Evolutionary conservation across 2,329 filamentous ascomycete genomes (phyloP).

Genomic region (Arthrobotrys conoides): DNA sequence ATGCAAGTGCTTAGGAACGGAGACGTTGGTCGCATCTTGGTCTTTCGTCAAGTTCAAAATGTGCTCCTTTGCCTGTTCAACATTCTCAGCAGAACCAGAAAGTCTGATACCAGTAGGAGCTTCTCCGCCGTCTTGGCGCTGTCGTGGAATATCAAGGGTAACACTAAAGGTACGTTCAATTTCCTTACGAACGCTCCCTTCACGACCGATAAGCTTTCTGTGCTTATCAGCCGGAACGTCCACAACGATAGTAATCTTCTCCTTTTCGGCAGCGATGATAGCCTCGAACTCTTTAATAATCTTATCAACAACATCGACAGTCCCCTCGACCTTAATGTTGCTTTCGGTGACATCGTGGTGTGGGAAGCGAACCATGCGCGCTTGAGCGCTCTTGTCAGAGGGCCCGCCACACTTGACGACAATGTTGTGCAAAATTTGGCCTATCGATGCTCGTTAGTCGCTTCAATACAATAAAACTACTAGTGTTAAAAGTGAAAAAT

Average conservation of each 20-base stretch:
- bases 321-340: slow-evolving; percentile 89
- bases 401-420: slow-evolving; percentile 90
- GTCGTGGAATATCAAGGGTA: slow-evolving; percentile 89
- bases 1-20: slow-evolving; percentile 85
- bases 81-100: slow-evolving; percentile 81
- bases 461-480: neutral
- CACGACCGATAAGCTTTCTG: slow-evolving; percentile 88
- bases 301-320: slow-evolving; percentile 85
- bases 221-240: slow-evolving; percentile 93
- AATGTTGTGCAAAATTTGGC: slow-evolving; percentile 81
- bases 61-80: slow-evolving; percentile 88
- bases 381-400: slow-evolving; percentile 84
- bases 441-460: slow-evolving; percentile 43
- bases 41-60: slow-evolving; percentile 84
- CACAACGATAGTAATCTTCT: slow-evolving; percentile 81
- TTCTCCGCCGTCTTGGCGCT: slow-evolving; percentile 75
- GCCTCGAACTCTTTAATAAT: slow-evolving; percentile 85
- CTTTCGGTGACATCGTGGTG: slow-evolving; percentile 86
- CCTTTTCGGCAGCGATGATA: slow-evolving; percentile 86
- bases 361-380: slow-evolving; percentile 94
- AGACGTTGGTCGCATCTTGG: slow-evolving; percentile 88
- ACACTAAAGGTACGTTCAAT: slow-evolving; percentile 90
- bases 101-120: slow-evolving; percentile 86
- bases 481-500: slow-evolving; percentile 8
- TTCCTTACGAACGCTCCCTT: slow-evolving; percentile 86